Conservation (phyloP, 2,329 filamentous ascomycete species). For the Cryoendolithus antarcticus region DNA sequence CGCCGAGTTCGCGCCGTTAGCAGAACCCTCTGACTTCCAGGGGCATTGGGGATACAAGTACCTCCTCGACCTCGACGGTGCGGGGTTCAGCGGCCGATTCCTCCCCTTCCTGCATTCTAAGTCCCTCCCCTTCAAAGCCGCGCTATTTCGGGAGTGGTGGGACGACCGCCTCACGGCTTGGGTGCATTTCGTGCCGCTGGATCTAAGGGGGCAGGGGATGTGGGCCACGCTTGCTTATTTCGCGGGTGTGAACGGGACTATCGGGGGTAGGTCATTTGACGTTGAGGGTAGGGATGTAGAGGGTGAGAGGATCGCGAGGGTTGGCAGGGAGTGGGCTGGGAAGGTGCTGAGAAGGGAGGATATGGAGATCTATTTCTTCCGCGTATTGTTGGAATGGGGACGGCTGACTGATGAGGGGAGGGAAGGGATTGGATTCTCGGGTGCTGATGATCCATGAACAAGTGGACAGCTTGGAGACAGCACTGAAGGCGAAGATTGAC, state of each 20-base stretch:
- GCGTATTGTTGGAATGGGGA: conserved; percentile 66
- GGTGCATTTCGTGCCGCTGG: conserved; percentile 70
- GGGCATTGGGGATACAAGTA: conserved; percentile 55
- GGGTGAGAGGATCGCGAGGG: conserved; percentile 52
- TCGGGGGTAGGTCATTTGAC: conserved; percentile 36
- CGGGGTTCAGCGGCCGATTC: conserved; percentile 53
- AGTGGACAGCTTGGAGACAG: no score
- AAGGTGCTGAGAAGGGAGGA: conserved; percentile 56
- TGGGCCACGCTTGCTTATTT: conserved; percentile 69
- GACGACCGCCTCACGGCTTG: conserved; percentile 61
- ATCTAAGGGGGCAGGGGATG: conserved; percentile 58
- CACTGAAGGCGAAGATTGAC: conserved; percentile 62
- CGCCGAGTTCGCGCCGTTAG: conserved; percentile 35
- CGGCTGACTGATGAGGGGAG: conserved; percentile 51
- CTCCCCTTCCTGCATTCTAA: conserved; percentile 53
- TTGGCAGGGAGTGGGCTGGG: conserved; percentile 53
- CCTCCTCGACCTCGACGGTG: conserved; percentile 59
- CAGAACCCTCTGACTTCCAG: conserved; percentile 36
- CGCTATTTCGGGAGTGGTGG: conserved; percentile 69
- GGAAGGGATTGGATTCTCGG: conserved; percentile 30
- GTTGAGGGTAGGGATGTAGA: conserved; percentile 41
- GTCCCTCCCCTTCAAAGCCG: conserved; percentile 57
- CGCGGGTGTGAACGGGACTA: conserved; percentile 40
- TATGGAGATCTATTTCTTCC: conserved; percentile 70
- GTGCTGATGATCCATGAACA: no score